These are phyloP conservation scores for Trichoderma hamatum DNA, from an alignment of 2,329 filamentous ascomycete genomes.

Conservation along the genomic window DNA sequence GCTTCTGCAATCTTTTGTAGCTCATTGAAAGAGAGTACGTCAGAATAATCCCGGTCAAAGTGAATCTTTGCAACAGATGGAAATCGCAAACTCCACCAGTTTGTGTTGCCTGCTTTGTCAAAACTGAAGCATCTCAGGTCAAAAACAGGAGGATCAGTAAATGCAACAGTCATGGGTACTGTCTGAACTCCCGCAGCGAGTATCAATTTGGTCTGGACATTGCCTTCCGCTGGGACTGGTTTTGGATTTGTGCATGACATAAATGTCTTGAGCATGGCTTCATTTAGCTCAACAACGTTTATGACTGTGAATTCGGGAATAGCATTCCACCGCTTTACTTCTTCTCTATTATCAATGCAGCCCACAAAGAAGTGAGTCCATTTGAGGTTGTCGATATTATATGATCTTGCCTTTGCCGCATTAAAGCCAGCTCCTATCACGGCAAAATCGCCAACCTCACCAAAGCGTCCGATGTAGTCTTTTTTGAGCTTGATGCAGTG, in stretches of 20 bases:
- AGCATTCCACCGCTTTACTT: conserved; percentile 53
- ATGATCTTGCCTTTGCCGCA: conserved; percentile 60
- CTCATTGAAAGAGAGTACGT: conserved; percentile 69
- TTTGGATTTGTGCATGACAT: conserved; percentile 50
- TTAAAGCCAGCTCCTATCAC: conserved; percentile 76
- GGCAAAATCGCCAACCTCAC: conserved; percentile 82
- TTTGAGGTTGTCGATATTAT: conserved; percentile 56
- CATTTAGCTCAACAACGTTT: conserved; percentile 62
- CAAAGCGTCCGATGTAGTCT: conserved; percentile 76
- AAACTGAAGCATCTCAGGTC: conserved; percentile 82
- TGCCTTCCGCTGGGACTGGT: conserved; percentile 44
- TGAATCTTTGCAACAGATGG: conserved; percentile 77
- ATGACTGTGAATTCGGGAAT: conserved; percentile 68
- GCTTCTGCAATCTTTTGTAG: conserved; percentile 67
- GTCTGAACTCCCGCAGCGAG: conserved; percentile 50
- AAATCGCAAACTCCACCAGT: conserved; percentile 76
- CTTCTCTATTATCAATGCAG: conserved; percentile 70
- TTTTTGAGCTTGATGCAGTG: conserved; percentile 84
- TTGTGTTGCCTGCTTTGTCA: conserved; percentile 68
- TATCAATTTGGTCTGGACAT: conserved; percentile 49
- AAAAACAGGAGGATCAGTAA: conserved; percentile 73
- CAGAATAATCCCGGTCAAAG: conserved; percentile 69
- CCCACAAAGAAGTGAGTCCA: conserved; percentile 85
- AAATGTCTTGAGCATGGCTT: conserved; percentile 55
- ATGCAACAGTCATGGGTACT: conserved; percentile 56